Conservation (phyloP, 1,139 yeast genomes). For the Yamadazyma spencermartinsiae region DNA sequence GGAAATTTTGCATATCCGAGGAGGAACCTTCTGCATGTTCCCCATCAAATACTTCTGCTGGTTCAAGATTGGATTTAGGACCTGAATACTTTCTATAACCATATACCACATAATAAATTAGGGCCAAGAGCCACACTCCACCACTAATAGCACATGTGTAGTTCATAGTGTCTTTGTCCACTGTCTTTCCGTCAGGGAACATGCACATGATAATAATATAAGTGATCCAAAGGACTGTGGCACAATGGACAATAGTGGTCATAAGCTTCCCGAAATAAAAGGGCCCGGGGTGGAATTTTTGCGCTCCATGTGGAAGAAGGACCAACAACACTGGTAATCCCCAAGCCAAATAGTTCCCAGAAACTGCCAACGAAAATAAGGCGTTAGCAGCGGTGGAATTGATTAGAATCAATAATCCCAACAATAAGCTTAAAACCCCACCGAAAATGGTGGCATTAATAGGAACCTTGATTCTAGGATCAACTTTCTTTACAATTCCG, state of each 20-base stretch:
- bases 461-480: conserved; percentile 55
- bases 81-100: conserved; percentile 34
- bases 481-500: conserved; percentile 51
- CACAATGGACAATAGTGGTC: conserved; percentile 35
- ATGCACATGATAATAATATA: conserved; percentile 38
- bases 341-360: conserved; percentile 46
- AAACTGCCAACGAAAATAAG: conserved; percentile 50
- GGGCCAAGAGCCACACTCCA: conserved; percentile 35
- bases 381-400: conserved; percentile 61
- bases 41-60: conserved; percentile 8
- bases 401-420: conserved; percentile 60
- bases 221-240: conserved; percentile 27
- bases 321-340: conserved; percentile 42
- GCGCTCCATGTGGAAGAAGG: conserved; percentile 41
- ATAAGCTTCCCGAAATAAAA: conserved; percentile 56
- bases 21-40: conserved; percentile 4
- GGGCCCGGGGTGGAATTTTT: conserved; percentile 59
- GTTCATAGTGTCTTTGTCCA: conserved; percentile 34
- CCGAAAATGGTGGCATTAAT: conserved; percentile 60
- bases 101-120: conserved; percentile 28
- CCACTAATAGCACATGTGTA: conserved; percentile 36
- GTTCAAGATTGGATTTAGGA: conserved; percentile 37
- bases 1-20: conserved; percentile 3
- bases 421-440: conserved; percentile 44
- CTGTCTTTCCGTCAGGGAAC: conserved; percentile 36